Percentiles rank a stretch among this genome's conserved stretches.
These are phyloP conservation scores for Ophiocordyceps camponoti-floridani DNA, from an alignment of 2,329 filamentous ascomycete species.

Conservation along the genomic window DNA sequence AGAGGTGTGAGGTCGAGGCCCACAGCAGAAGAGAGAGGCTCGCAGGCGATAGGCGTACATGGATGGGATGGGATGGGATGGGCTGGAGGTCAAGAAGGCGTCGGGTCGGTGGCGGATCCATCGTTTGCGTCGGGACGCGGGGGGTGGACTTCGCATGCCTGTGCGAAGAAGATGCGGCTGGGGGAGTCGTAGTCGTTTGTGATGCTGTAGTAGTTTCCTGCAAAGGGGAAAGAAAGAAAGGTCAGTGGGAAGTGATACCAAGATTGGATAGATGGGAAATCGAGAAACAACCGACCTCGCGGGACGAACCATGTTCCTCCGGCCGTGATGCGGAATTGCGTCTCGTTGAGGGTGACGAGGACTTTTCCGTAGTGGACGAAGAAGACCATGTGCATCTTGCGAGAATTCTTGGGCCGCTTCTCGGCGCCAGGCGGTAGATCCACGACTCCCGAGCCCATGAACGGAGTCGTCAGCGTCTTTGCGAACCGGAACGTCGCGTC, in stretches of 20 bases:
- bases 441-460: constrained; percentile 80
- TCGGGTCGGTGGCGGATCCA: not conserved
- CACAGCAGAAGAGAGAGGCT: no score
- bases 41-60: no score
- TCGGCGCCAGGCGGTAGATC: constrained; percentile 68
- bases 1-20: no score
- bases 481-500: constrained; percentile 69
- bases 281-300: constrained; percentile 47
- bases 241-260: not conserved
- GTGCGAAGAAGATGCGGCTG: constrained; percentile 79
- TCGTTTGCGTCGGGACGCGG: not conserved
- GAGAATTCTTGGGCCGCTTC: constrained; percentile 80
- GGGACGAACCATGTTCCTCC: constrained; percentile 92
- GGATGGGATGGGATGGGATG: no score
- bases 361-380: constrained; percentile 77
- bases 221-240: not conserved
- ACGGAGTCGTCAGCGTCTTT: constrained; percentile 68
- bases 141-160: constrained; percentile 50
- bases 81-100: not conserved
- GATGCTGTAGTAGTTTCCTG: constrained; percentile 90
- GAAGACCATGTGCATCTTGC: constrained; percentile 95
- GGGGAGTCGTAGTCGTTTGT: constrained; percentile 56
- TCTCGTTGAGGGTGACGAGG: constrained; percentile 58
- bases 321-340: constrained; percentile 63
- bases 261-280: not conserved